These are phyloP conservation scores for Lactarius pseudohatsudake DNA, from an alignment of 768 basidiomycete genomes.

Conservation along the genomic window DNA sequence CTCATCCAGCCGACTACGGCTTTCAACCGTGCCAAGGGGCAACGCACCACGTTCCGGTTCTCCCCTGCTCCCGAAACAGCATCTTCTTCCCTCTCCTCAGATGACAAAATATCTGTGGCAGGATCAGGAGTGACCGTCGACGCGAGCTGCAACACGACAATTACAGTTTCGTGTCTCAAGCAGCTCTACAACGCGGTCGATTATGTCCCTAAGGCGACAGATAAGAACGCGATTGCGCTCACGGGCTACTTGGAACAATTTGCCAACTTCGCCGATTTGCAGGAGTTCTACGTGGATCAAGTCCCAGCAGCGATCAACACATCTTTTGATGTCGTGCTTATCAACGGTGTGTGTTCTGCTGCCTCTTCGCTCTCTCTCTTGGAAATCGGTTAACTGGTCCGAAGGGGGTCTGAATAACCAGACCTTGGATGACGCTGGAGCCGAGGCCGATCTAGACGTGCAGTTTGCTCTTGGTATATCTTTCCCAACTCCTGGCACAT, in stretches of 20 bases:
- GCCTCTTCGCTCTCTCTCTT: background rate
- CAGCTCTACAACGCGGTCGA: constrained; percentile 39
- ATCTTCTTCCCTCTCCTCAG: background rate
- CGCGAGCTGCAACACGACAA: constrained; percentile 39
- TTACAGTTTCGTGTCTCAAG: constrained; percentile 38
- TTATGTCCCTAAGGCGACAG: constrained; percentile 31
- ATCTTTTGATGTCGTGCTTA: constrained; percentile 51
- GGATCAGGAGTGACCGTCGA: constrained; percentile 28
- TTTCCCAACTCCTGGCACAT: constrained; percentile 57
- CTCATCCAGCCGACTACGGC: constrained; percentile 67
- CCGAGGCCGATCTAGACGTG: constrained; percentile 66
- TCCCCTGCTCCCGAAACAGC: background rate
- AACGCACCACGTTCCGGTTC: constrained; percentile 41
- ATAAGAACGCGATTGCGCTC: constrained; percentile 37
- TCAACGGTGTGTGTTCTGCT: constrained; percentile 49
- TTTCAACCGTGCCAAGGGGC: constrained; percentile 48
- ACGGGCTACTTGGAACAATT: constrained; percentile 40
- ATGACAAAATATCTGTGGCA: constrained; percentile 3
- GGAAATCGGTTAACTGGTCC: background rate
- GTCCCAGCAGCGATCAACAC: constrained; percentile 39
- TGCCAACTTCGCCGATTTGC: constrained; percentile 36
- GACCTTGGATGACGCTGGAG: constrained; percentile 48
- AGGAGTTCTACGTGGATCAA: constrained; percentile 36
- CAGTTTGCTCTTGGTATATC: constrained; percentile 68
- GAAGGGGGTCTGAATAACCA: constrained; percentile 61